Base-by-base conservation (phyloP, 2,329 filamentous ascomycete species). In the Aspergillus calidoustus region DNA sequence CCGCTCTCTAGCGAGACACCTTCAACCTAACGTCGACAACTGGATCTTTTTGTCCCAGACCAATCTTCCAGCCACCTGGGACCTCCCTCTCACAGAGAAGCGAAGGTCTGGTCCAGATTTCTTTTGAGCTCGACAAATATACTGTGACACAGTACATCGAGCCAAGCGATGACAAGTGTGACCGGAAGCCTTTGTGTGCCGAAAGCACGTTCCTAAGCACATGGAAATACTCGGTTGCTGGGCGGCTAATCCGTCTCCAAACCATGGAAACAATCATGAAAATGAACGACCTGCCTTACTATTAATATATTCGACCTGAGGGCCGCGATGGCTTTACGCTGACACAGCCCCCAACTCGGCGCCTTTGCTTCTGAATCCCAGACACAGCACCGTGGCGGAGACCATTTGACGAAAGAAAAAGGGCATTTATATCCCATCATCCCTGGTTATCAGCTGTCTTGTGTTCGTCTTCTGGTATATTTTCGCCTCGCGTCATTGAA, bases 231-330 rank as follows among this genome's bases (percentile, higher is more conserved):
- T 57, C 49, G 49, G 54, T 41, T 57, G 51, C 59, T 50, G 31
- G 50, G 59, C 54, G 59, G 59, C 54, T 58, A 61, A 61, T 61
- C 50, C 50, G 50, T n/a, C 47, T 49, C 28, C 23, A 58, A 61
- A 48, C 59, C 59, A 51, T 58, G 54, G 54, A 38, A 15, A 57
- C 44, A 34, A 28, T 5, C 56, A 51, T 22, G 47, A 47, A 49
- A 31, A 51, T 38, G 49, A 51, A 57, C 11, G 44, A 41, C 38
- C 46, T 54, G 9, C 46, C 15, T 31, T 57, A 50, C 52, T 61
- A 57, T 61, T 53, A 54, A 57, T 61, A 57, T 54, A 53, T 23
- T 57, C 54, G 50, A 53, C 28, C 30, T 46, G 17, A 48, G 28
- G 9, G 8, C 28, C 34, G 8, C n/a, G 11, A 23, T 49, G 50